Evolutionary conservation across 2,329 filamentous ascomycete species (phyloP), one percentile per base, ranked within the genome.

Genomic region (Juglanconis oblonga): DNA sequence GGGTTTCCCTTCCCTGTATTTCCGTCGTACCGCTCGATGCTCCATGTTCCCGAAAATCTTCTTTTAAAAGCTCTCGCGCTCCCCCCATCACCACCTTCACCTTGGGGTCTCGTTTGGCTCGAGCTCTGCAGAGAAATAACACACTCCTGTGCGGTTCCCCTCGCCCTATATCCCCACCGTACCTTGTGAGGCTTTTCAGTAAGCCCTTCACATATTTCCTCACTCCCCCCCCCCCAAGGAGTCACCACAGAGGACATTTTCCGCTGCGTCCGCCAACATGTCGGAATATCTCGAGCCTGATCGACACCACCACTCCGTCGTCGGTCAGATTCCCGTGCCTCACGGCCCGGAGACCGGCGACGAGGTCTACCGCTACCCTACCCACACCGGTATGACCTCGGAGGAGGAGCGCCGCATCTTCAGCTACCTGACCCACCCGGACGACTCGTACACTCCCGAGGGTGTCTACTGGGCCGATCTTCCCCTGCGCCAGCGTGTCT

Each of bases 381-480:
- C 73, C 55, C 67, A 67, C 52, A 66, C 69, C 58, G 72, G 72
- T 38, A 69, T 73, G 52, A 66, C 66, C 61, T 76, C 76, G 59
- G 73, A 76, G 53, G 71, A 79, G 62, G 82, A 86, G 74, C 81
- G 76, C 64, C 77, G 79, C 71, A 84, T 86, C 67, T 96, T 97
- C 78, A 83, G 89, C 68, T 85, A 88, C 66, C 79, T 97, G 60
- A 89, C 96, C 59, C 89, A 90, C 58, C 94, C 94, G 2, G 91
- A 96, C 70, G 94, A 98, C 77, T 89, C 87, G 64, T 97, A 94
- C 77, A 91, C 89, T 58, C 76, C 83, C 58, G 85, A 93, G 24
- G 94, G 94, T 63, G 83, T 86, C 66, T 98, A 98, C 83, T 98
- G 93, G 93, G 94, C 93, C 38, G 94, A 97, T 72, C 79, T 98